Percentiles rank a stretch among this genome's conserved stretches.
phyloP scores from a whole-genome alignment of 2,329 filamentous ascomycete species.

The Clarireedia monteithiana region DNA sequence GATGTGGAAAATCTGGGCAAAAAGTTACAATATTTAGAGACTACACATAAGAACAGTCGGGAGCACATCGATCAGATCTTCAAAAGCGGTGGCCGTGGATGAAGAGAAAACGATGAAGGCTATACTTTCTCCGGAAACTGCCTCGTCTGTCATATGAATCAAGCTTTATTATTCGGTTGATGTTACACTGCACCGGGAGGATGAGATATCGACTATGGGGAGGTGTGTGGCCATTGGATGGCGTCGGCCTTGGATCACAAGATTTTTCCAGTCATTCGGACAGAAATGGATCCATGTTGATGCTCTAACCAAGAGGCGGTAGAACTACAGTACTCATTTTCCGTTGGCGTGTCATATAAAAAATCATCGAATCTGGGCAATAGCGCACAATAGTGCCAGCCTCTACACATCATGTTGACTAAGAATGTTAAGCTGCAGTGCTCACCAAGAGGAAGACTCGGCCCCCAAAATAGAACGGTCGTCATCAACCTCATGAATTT shows the following conservation, averaged over 20 bases:
- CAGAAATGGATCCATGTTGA: background rate
- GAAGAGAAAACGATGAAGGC: slow-evolving; percentile 2
- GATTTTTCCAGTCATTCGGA: background rate
- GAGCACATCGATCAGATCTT: slow-evolving; percentile 88
- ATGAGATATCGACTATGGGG: background rate
- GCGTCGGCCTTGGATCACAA: background rate
- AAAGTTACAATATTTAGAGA: slow-evolving; percentile 87
- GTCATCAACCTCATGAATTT: background rate
- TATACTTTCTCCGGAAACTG: background rate
- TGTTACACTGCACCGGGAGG: background rate
- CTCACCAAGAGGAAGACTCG: background rate
- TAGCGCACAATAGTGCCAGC: background rate
- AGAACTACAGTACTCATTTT: background rate
- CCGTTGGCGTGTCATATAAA: background rate
- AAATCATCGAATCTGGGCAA: background rate
- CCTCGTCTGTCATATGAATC: background rate
- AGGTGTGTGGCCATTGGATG: background rate
- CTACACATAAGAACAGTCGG: slow-evolving; percentile 88
- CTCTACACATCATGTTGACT: background rate
- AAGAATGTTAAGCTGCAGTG: background rate
- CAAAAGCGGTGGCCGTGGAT: slow-evolving; percentile 36
- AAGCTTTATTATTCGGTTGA: background rate
- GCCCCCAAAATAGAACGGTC: background rate
- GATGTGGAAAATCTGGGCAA: slow-evolving; percentile 80
- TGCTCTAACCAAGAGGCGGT: background rate